A percentile compares a stretch with the other conserved stretches of the same genome.
Evolutionary conservation across 371 early-diverging fungal species (phyloP).

Genomic region (Dichotomocladium elegans): DNA sequence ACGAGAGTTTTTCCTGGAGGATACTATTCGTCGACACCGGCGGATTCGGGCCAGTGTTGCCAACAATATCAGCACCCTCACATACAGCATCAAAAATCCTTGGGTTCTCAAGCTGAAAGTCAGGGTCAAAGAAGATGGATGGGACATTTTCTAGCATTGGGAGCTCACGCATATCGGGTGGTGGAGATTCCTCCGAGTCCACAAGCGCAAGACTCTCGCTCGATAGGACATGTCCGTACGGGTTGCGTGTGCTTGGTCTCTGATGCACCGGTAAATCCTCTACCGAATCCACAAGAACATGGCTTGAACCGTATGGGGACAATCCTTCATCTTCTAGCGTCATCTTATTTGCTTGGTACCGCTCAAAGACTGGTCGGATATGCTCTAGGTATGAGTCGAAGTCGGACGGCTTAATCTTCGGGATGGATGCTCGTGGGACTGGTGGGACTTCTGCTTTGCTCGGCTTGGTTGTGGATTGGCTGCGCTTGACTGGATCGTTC

Average conservation of each 20-base stretch:
- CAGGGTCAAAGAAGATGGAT: conserved; percentile 76
- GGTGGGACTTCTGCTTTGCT: conserved; percentile 65
- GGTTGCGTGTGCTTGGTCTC: conserved; percentile 49
- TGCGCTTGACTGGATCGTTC: conserved; percentile 56
- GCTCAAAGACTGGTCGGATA: conserved; percentile 58
- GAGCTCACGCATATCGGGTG: conserved; percentile 36
- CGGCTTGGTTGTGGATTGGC: conserved; percentile 38
- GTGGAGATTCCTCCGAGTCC: conserved; percentile 18
- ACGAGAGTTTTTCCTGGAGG: conserved; percentile 85
- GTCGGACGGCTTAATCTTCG: conserved; percentile 56
- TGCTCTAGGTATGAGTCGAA: conserved; percentile 66
- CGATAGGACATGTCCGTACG: conserved; percentile 48
- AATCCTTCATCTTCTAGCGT: conserved; percentile 18
- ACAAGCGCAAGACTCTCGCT: conserved; percentile 41
- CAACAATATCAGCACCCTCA: conserved; percentile 55
- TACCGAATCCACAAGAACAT: conserved; percentile 5
- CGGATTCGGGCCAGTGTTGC: conserved; percentile 39
- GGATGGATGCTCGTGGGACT: conserved; percentile 62
- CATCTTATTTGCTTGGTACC: conserved; percentile 53
- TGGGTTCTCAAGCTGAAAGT: conserved; percentile 85
- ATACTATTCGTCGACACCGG: conserved; percentile 61
- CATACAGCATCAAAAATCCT: conserved; percentile 83
- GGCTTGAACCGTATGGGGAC: conserved; percentile 21
- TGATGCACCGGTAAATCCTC: conserved; percentile 10
- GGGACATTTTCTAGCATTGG: conserved; percentile 82